These are phyloP conservation scores for Tilletia walkeri DNA, from an alignment of 1,284 basidiomycete genomes.

Conservation along the genomic window DNA sequence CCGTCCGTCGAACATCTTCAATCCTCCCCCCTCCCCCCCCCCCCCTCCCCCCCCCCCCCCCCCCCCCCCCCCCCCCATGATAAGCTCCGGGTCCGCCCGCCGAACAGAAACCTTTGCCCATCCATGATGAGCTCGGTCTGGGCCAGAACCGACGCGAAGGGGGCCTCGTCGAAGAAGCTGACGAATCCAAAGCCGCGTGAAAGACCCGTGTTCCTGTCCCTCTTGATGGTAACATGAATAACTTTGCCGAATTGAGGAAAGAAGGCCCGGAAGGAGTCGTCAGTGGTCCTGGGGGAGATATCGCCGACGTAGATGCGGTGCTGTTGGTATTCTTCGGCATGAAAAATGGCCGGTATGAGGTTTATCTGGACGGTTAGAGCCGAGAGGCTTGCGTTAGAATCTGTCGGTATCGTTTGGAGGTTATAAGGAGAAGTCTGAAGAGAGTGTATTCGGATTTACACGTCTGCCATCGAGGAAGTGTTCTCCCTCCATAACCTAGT, in stretches of 20 bases:
- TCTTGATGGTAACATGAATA: conserved; percentile 96
- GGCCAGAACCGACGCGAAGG: conserved; percentile 66
- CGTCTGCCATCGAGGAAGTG: conserved; percentile 91
- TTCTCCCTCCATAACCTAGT: conserved; percentile 78
- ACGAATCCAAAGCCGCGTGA: conserved; percentile 98
- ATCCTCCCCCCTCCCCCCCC: too few relatives aligned
- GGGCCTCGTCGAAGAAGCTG: conserved; percentile 80
- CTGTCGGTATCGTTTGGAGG: too few relatives aligned
- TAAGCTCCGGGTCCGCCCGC: too few relatives aligned
- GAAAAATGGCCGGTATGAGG: conserved; percentile 94
- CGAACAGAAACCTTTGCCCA: conserved; percentile 26
- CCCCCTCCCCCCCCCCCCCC: too few relatives aligned
- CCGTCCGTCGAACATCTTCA: too few relatives aligned
- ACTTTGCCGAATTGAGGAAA: conserved; percentile 87
- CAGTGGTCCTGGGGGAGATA: conserved; percentile 83
- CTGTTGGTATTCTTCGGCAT: conserved; percentile 56
- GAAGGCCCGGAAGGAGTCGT: conserved; percentile 85
- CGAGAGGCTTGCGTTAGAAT: too few relatives aligned
- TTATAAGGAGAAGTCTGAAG: too few relatives aligned
- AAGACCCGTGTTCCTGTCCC: conserved; percentile 90
- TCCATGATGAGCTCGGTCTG: conserved; percentile 54
- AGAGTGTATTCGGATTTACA: conserved; percentile 58
- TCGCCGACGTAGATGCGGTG: conserved; percentile 84
- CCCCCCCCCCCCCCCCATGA: too few relatives aligned
- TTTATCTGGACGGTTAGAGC: conserved; percentile 72